Percentiles rank a stretch among this genome's conserved stretches.
These are phyloP conservation scores for Oryza coarctata DNA, from an alignment of 176 grass and related monocot genomes.

Conservation along the genomic window DNA sequence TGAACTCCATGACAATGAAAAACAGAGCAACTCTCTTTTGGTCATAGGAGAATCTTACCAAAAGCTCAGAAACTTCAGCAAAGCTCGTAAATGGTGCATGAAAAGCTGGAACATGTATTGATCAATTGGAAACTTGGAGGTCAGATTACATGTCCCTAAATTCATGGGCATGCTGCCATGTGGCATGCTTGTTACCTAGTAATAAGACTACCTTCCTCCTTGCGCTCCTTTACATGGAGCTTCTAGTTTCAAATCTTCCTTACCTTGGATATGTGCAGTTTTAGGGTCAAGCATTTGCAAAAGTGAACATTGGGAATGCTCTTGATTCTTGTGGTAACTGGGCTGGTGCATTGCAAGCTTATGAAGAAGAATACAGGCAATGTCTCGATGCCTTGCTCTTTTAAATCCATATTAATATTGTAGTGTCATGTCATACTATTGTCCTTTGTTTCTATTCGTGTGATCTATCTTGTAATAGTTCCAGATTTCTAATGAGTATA, in stretches of 20 bases:
- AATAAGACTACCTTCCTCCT: slow-evolving; percentile 16
- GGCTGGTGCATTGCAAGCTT: slow-evolving; percentile 76
- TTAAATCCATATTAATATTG: background rate
- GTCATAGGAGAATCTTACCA: slow-evolving; percentile 79
- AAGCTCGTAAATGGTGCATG: slow-evolving; percentile 90
- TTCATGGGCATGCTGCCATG: slow-evolving; percentile 5
- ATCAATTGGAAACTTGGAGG: slow-evolving; percentile 80
- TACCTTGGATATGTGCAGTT: slow-evolving; percentile 35
- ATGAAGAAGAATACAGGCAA: slow-evolving; percentile 93
- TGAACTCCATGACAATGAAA: slow-evolving; percentile 74
- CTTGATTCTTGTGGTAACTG: slow-evolving; percentile 79
- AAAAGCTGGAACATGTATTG: slow-evolving; percentile 76
- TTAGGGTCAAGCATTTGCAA: slow-evolving; percentile 93
- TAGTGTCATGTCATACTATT: background rate
- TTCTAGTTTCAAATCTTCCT: slow-evolving; percentile 23
- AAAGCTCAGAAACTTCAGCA: slow-evolving; percentile 85
- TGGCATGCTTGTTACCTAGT: slow-evolving; percentile 17
- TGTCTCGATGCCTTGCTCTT: slow-evolving; percentile 21
- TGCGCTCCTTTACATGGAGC: slow-evolving; percentile 17
- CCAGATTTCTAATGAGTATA: background rate
- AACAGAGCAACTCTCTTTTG: slow-evolving; percentile 71
- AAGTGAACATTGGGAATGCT: slow-evolving; percentile 90
- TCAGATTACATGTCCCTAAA: slow-evolving; percentile 31
- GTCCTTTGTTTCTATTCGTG: background rate
- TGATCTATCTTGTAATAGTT: slow-evolving; percentile 14